Percentiles rank a stretch among this genome's conserved stretches.
Evolutionary conservation across 495 filamentous ascomycete species (phyloP).

Genomic region (Darksidea phi): DNA sequence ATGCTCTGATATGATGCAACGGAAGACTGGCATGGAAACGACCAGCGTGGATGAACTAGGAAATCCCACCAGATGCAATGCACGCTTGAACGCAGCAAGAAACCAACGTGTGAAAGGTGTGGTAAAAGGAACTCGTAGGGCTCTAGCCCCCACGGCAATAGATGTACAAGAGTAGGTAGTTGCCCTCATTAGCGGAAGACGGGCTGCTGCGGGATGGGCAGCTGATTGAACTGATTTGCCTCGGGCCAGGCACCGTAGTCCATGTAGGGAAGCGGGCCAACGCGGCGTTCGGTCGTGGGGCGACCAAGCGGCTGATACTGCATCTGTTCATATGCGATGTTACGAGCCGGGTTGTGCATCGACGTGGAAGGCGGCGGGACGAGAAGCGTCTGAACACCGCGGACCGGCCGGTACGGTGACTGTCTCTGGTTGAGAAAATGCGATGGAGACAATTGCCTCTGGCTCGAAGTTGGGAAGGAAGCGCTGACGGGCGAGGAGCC

Average conservation of each 20-base stretch:
- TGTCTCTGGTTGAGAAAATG: constrained; percentile 62
- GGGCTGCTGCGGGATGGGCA: constrained; percentile 30
- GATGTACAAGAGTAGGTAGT: not conserved
- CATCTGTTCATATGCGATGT: constrained; percentile 75
- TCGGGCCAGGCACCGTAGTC: constrained; percentile 40
- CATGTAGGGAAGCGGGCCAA: constrained; percentile 77
- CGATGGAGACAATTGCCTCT: constrained; percentile 60
- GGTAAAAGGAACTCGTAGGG: not conserved
- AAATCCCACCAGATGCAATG: constrained; percentile 31
- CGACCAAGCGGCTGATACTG: constrained; percentile 91
- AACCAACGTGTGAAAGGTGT: not conserved
- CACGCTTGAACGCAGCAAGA: constrained; percentile 35
- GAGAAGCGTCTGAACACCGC: constrained; percentile 81
- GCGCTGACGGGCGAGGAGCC: constrained; percentile 41
- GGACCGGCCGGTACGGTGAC: constrained; percentile 90
- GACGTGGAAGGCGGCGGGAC: constrained; percentile 82
- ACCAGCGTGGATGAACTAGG: too few relatives aligned
- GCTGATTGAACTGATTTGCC: constrained; percentile 19
- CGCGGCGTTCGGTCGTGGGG: constrained; percentile 67
- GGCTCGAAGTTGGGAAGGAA: constrained; percentile 40
- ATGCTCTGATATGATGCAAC: too few relatives aligned
- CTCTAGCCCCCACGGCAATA: not conserved
- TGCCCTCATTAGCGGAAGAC: constrained; percentile 11
- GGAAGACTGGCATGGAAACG: too few relatives aligned
- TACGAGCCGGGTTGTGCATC: constrained; percentile 66